A percentile compares a stretch with the other conserved stretches of the same genome.
These are phyloP conservation scores for Mycena galericulata DNA, from an alignment of 768 basidiomycete genomes.

Conservation along the genomic window DNA sequence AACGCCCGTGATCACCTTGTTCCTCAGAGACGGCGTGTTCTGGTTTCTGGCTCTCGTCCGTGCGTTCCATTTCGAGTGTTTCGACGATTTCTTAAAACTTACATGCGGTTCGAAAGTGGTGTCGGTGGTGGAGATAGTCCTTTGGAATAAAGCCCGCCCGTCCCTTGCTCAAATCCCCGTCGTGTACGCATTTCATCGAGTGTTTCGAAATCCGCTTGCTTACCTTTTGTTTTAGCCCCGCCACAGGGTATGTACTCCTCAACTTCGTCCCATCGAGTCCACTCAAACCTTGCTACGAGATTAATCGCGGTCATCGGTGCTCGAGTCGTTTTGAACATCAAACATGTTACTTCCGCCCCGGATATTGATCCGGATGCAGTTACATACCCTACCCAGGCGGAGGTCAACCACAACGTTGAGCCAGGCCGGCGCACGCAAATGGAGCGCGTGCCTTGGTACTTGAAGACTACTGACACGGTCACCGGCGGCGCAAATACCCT, in stretches of 20 bases:
- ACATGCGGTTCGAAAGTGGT: constrained; percentile 10
- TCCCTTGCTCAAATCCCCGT: constrained; percentile 20
- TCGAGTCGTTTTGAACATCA: constrained; percentile 15
- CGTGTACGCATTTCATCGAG: neutral
- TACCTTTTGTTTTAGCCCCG: neutral
- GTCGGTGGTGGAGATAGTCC: constrained; percentile 7
- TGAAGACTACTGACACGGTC: constrained; percentile 1
- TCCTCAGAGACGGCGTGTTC: constrained; percentile 21
- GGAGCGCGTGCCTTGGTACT: constrained; percentile 8
- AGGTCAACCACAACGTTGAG: neutral
- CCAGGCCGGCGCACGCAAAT: neutral
- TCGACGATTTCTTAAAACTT: neutral
- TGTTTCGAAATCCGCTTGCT: neutral
- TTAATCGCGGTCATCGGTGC: constrained; percentile 17
- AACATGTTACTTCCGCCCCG: neutral
- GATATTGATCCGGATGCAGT: neutral
- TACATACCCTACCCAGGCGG: neutral
- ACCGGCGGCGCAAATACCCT: neutral
- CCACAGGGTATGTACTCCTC: constrained; percentile 11
- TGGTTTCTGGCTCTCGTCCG: constrained; percentile 22
- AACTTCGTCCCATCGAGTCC: neutral
- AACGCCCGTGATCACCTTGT: constrained; percentile 14
- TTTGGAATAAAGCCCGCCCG: constrained; percentile 18
- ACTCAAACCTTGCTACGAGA: neutral
- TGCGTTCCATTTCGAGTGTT: neutral